Evolutionary conservation across 2,329 filamentous ascomycete genomes (phyloP).

Genomic region (Fusarium stilboides): DNA sequence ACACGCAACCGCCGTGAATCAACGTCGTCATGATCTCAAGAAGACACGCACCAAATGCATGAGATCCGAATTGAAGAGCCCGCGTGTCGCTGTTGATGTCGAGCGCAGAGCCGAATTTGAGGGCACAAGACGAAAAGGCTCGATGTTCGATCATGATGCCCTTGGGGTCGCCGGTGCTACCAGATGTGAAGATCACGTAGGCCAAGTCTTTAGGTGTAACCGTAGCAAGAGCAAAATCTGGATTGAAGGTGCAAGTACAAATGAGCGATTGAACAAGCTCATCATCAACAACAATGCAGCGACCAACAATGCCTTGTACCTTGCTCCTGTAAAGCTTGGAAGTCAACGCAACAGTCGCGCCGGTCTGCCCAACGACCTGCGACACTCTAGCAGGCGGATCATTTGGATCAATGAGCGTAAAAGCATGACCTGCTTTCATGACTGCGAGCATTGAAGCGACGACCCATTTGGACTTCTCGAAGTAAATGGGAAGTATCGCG

Average conservation of each 20-base stretch:
- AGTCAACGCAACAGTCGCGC: slow-evolving; percentile 1
- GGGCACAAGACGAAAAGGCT: slow-evolving; percentile 6
- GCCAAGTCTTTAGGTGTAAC: not conserved
- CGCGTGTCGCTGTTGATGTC: slow-evolving; percentile 12
- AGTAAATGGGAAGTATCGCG: slow-evolving; percentile 9
- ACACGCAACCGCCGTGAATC: slow-evolving; percentile 32
- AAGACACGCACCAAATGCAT: slow-evolving; percentile 40
- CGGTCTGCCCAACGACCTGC: slow-evolving; percentile 6
- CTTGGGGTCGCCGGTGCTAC: slow-evolving; percentile 43
- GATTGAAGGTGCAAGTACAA: not conserved
- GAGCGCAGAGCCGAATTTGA: not conserved
- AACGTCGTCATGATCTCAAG: slow-evolving; percentile 32
- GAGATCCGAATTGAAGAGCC: slow-evolving; percentile 34
- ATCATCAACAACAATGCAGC: slow-evolving; percentile 4
- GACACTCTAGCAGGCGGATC: slow-evolving; percentile 1
- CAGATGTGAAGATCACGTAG: slow-evolving; percentile 43
- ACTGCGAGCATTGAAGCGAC: slow-evolving; percentile 17
- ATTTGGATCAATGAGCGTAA: slow-evolving; percentile 11
- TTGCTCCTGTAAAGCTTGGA: not conserved
- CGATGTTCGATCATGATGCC: slow-evolving; percentile 25
- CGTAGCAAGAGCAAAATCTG: fast-evolving
- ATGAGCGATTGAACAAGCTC: not conserved
- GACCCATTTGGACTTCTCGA: slow-evolving; percentile 35
- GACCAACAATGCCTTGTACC: not conserved
- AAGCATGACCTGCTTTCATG: slow-evolving; percentile 15